These are phyloP conservation scores for Penicillium thymicola DNA, from an alignment of 2,329 filamentous ascomycete genomes.

Conservation along the genomic window DNA sequence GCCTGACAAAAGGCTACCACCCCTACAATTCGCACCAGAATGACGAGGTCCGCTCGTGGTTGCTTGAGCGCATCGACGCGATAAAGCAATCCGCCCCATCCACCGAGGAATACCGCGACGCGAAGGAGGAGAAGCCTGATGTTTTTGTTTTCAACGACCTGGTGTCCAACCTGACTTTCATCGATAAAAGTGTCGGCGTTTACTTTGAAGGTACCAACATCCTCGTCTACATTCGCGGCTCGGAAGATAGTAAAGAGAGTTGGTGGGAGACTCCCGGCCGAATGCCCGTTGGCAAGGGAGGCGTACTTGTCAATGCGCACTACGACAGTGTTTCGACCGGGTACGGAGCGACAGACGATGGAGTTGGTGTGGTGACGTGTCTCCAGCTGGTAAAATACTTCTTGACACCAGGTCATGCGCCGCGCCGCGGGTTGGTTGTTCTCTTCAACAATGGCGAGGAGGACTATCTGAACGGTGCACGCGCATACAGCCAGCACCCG, in stretches of 20 bases:
- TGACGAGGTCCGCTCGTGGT: constrained; percentile 72
- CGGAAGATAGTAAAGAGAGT: constrained; percentile 65
- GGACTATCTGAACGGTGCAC: constrained; percentile 83
- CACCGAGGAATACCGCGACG: constrained; percentile 14
- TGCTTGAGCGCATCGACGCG: constrained; percentile 66
- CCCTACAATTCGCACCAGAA: constrained; percentile 86
- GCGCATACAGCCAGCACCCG: constrained; percentile 78
- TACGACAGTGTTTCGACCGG: constrained; percentile 92
- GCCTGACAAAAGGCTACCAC: constrained; percentile 72
- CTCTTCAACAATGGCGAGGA: constrained; percentile 96
- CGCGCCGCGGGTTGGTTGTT: constrained; percentile 74
- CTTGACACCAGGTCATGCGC: constrained; percentile 66
- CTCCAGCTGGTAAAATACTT: constrained; percentile 87
- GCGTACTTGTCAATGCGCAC: constrained; percentile 90
- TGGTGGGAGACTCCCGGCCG: constrained; percentile 65
- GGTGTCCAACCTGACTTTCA: constrained; percentile 72
- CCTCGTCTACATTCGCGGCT: constrained; percentile 84
- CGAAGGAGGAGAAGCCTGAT: constrained; percentile 28
- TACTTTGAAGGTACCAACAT: constrained; percentile 95
- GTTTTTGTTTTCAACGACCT: constrained; percentile 73
- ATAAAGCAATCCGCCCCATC: constrained; percentile 64
- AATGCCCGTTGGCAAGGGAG: constrained; percentile 60
- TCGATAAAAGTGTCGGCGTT: constrained; percentile 52
- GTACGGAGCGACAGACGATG: constrained; percentile 91
- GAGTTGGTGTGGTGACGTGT: constrained; percentile 80